Conservation (phyloP, 805 yeast species). For the Metschnikowia proteae region DNA sequence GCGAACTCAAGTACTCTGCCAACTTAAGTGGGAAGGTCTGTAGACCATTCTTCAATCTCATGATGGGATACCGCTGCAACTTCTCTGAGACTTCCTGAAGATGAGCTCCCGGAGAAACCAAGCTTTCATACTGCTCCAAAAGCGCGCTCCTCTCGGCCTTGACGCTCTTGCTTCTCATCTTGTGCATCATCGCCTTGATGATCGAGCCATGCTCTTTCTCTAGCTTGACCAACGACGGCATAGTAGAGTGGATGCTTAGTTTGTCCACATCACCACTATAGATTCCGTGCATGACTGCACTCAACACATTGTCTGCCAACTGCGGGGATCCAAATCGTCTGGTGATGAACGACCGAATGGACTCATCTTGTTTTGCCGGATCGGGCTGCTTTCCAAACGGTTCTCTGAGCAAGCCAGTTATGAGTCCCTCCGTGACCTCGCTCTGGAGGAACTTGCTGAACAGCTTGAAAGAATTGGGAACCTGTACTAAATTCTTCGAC, state of each 20-base stretch:
- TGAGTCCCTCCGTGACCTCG: constrained; percentile 44
- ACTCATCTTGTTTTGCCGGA: constrained; percentile 50
- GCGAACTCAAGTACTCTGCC: constrained; percentile 30
- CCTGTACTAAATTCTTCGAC: constrained; percentile 47
- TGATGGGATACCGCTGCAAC: constrained; percentile 57
- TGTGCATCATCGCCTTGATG: constrained; percentile 41
- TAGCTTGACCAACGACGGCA: constrained; percentile 51
- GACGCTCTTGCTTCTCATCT: constrained; percentile 18
- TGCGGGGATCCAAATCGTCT: constrained; percentile 62
- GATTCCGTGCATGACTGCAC: constrained; percentile 85
- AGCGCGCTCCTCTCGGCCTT: constrained; percentile 7
- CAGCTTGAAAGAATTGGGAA: constrained; percentile 43
- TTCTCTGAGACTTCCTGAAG: constrained; percentile 32
- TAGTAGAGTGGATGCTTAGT: constrained; percentile 61
- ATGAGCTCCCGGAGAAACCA: constrained; percentile 38
- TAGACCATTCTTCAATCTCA: constrained; percentile 55
- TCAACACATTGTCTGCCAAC: constrained; percentile 55
- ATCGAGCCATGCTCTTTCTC: constrained; percentile 63
- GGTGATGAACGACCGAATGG: constrained; percentile 59
- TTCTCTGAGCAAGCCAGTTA: constrained; percentile 47
- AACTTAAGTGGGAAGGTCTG: constrained; percentile 48
- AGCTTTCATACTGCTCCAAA: constrained; percentile 36
- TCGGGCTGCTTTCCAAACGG: constrained; percentile 36
- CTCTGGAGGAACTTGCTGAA: constrained; percentile 33
- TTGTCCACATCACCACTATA: constrained; percentile 70